phyloP scores from a whole-genome alignment of 139 green algal genomes.

The Chlamydomonas schloesseri region DNA sequence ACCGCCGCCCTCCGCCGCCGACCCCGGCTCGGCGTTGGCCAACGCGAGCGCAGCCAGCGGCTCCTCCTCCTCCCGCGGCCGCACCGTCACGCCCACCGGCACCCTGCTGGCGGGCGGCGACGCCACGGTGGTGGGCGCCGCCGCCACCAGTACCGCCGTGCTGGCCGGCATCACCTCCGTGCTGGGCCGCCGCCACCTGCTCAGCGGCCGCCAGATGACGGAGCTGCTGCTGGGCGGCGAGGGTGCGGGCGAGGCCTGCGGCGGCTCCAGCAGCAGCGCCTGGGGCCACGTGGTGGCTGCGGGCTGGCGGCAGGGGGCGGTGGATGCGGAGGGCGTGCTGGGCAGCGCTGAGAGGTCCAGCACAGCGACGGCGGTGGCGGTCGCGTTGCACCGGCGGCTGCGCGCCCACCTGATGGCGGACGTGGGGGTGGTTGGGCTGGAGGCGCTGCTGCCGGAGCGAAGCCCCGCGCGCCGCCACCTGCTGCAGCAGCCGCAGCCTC shows the following conservation, averaged over 20 bases:
- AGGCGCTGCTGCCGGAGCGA: background rate
- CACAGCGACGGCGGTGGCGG: no score
- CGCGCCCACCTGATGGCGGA: background rate
- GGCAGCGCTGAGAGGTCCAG: no score
- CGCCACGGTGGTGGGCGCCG: background rate
- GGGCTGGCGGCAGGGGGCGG: no score
- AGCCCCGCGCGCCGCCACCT: background rate
- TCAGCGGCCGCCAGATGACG: background rate
- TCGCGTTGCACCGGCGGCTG: background rate
- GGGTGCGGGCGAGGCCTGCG: background rate
- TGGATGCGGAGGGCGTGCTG: background rate
- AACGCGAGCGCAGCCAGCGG: background rate
- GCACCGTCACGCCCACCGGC: background rate
- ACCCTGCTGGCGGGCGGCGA: constrained; percentile 1
- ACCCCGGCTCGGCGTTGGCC: background rate
- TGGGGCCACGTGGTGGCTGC: background rate
- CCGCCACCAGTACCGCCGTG: background rate
- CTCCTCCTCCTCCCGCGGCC: no score
- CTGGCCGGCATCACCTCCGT: background rate
- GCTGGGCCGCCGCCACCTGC: background rate
- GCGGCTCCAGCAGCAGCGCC: background rate
- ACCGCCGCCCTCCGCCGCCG: no score
- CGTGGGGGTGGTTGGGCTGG: background rate
- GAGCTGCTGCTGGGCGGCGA: no score
- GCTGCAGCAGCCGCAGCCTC: background rate